phyloP scores from a whole-genome alignment of 2,329 filamentous ascomycete genomes.

The Nigrospora sphaerica region DNA sequence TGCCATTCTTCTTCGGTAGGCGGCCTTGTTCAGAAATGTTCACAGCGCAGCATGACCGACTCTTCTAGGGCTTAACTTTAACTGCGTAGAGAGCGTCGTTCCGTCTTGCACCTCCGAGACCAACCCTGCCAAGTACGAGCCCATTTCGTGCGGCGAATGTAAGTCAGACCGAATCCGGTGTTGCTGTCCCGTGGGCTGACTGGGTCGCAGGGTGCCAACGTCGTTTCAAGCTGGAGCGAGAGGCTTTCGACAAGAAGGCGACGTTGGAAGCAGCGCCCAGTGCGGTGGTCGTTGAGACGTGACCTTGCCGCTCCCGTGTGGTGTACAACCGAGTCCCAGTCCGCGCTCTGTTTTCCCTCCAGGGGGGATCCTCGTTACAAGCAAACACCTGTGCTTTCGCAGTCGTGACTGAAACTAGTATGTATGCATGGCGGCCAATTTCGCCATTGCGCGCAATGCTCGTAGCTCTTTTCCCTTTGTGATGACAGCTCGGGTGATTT shows the following conservation, averaged over 20 bases:
- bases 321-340: not conserved
- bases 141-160: slow-evolving; percentile 42
- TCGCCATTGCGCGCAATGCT: too few relatives aligned
- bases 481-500: too few relatives aligned
- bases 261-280: slow-evolving; percentile 15
- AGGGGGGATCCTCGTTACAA: too few relatives aligned
- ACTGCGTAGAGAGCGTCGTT: slow-evolving; percentile 40
- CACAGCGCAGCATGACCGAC: not conserved
- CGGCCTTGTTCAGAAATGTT: not conserved
- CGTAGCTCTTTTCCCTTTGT: too few relatives aligned
- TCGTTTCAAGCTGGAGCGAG: slow-evolving; percentile 22
- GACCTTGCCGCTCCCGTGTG: not conserved
- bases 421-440: too few relatives aligned
- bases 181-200: slow-evolving; percentile 2
- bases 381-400: too few relatives aligned
- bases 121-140: slow-evolving; percentile 41
- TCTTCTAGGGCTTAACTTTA: slow-evolving; percentile 37
- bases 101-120: slow-evolving; percentile 36
- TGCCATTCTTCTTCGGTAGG: slow-evolving; percentile 50
- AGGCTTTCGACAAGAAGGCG: slow-evolving; percentile 16
- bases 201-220: slow-evolving; percentile 19
- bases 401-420: too few relatives aligned
- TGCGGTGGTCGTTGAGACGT: slow-evolving; percentile 12
- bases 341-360: too few relatives aligned
- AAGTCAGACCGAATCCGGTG: slow-evolving; percentile 7